These are phyloP conservation scores for Suillus plorans DNA, from an alignment of 768 basidiomycete genomes.

Conservation along the genomic window DNA sequence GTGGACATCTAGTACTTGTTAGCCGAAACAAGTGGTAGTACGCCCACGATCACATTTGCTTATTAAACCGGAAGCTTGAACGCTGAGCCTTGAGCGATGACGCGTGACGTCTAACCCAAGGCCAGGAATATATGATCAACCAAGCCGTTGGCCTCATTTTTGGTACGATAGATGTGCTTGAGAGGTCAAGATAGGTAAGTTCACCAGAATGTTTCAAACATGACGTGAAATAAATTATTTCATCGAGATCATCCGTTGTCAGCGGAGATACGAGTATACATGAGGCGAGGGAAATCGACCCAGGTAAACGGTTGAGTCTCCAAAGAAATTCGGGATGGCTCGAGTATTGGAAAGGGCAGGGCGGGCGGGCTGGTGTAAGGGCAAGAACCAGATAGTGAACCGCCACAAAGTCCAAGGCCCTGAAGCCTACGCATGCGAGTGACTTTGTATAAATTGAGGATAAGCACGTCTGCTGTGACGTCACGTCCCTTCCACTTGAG, in stretches of 20 bases:
- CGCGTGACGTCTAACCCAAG: slow-evolving; percentile 54
- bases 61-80: slow-evolving; percentile 40
- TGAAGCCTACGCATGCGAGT: slow-evolving; percentile 62
- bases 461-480: slow-evolving; percentile 34
- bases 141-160: slow-evolving; percentile 74
- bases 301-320: slow-evolving; percentile 67
- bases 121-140: slow-evolving; percentile 79
- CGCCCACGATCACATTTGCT: slow-evolving; percentile 71
- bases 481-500: slow-evolving; percentile 28
- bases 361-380: slow-evolving; percentile 72
- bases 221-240: slow-evolving; percentile 73
- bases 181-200: slow-evolving; percentile 86
- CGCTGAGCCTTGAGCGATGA: slow-evolving; percentile 39
- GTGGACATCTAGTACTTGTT: too few species aligned
- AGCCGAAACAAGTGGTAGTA: slow-evolving; percentile 79
- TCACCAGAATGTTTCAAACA: slow-evolving; percentile 66
- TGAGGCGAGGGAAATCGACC: slow-evolving; percentile 79
- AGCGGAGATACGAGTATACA: slow-evolving; percentile 84
- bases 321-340: slow-evolving; percentile 76
- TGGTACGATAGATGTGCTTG: slow-evolving; percentile 66
- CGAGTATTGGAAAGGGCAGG: slow-evolving; percentile 90
- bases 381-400: slow-evolving; percentile 69
- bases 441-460: slow-evolving; percentile 36
- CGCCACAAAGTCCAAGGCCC: slow-evolving; percentile 79
- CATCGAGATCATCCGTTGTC: slow-evolving; percentile 57